These are phyloP conservation scores for Pseudonitzschia pungens DNA, from an alignment of 108 stramenopile species.

Conservation along the genomic window DNA sequence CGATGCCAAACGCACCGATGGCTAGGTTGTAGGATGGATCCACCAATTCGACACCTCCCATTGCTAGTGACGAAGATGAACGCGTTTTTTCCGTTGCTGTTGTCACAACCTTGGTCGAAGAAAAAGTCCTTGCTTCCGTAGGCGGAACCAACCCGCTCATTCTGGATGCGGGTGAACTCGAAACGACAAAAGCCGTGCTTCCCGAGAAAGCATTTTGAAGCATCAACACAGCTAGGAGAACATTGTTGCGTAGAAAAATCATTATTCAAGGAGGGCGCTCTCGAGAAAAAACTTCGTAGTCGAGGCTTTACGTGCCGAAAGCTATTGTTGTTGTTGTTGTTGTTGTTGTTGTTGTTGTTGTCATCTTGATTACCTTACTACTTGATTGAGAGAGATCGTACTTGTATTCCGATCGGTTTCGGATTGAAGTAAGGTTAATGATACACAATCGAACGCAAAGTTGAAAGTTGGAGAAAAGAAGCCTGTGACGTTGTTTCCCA, in stretches of 20 bases:
- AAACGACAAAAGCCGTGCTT: not conserved
- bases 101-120: not conserved
- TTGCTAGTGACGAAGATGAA: not conserved
- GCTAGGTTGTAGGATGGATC: conserved; percentile 58
- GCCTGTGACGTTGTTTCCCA: too few relatives aligned
- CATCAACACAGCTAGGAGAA: not conserved
- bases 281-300: too few relatives aligned
- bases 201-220: not conserved
- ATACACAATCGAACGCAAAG: too few relatives aligned
- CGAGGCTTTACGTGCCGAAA: too few relatives aligned
- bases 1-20: conserved; percentile 44
- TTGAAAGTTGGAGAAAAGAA: too few relatives aligned
- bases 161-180: not conserved
- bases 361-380: too few relatives aligned
- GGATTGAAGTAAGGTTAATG: too few relatives aligned
- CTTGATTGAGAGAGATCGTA: too few relatives aligned
- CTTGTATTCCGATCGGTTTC: too few relatives aligned
- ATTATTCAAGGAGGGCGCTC: not conserved
- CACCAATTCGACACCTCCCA: conserved; percentile 30
- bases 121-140: not conserved
- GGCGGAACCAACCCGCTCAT: not conserved
- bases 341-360: too few relatives aligned
- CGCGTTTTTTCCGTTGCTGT: not conserved
- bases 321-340: too few relatives aligned
- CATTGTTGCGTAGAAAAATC: not conserved